Conservation (phyloP, 768 basidiomycete genomes). For the Pisolithus marmoratus region DNA sequence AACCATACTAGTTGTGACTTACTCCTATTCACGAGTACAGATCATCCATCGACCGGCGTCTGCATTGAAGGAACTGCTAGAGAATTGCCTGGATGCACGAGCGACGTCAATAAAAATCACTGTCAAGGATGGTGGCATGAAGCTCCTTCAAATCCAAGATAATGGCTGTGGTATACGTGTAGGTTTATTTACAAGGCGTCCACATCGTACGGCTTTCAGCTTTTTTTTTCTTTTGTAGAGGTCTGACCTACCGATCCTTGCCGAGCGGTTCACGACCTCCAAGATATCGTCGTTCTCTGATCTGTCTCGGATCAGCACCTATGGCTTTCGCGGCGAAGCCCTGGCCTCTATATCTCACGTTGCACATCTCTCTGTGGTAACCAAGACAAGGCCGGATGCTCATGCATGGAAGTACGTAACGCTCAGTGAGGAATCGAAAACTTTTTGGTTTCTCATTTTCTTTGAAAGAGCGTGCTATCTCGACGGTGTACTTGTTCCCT, state of each 20-base stretch:
- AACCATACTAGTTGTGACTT: not conserved
- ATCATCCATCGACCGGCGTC: constrained; percentile 89
- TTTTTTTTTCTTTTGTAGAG: constrained; percentile 43
- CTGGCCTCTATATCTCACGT: constrained; percentile 95
- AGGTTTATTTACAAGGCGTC: constrained; percentile 23
- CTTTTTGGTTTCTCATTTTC: not conserved
- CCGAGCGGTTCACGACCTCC: constrained; percentile 93
- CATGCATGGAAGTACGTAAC: constrained; percentile 91
- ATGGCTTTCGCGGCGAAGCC: constrained; percentile 97
- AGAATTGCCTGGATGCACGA: constrained; percentile 94
- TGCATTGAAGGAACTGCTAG: constrained; percentile 92
- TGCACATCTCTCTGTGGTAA: constrained; percentile 81
- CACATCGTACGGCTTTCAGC: not conserved
- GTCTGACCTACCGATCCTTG: constrained; percentile 82
- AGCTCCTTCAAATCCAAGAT: constrained; percentile 91
- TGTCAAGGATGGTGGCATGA: constrained; percentile 93
- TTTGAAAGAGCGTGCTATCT: constrained; percentile 69
- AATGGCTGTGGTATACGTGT: constrained; percentile 95
- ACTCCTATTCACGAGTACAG: constrained; percentile 30
- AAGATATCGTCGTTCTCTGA: constrained; percentile 87
- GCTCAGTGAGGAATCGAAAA: not conserved
- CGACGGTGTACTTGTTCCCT: constrained; percentile 67
- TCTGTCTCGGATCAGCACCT: constrained; percentile 76
- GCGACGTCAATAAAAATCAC: constrained; percentile 81
- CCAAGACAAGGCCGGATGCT: constrained; percentile 75